Base-by-base conservation (phyloP, 345 rosid genomes). In the Corchorus capsularis region DNA sequence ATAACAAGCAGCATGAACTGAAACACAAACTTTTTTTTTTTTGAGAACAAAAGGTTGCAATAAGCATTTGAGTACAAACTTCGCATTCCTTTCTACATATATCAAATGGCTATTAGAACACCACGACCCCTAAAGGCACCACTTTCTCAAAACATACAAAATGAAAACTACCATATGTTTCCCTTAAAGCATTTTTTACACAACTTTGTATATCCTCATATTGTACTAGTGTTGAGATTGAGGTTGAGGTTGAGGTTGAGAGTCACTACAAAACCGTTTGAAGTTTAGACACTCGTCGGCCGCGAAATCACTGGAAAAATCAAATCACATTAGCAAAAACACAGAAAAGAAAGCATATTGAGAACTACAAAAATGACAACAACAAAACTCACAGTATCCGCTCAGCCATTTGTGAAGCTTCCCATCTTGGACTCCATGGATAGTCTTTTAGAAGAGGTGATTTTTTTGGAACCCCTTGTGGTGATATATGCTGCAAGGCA, bases 401-500 rank as follows among this genome's bases (percentile, higher is more conserved):
- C 79, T 93, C 99, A 17, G 92, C 97, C 99, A 91, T 94, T 75
- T 76, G 86, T 2, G 88, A 79, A 39, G 75, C 56, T 77, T 96
- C 97, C 99, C 99, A 96, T 82, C 98, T 90, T 22, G 99, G 99
- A 87, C 97, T 96, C 98, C 99, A 96, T 69, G 97, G 97, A 79
- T 86, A 96, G 43, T 92, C 97, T 0, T 85, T 39, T 49, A 89
- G 84, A 63, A 85, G 82, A 54, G 87, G 77, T 1, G 97, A 93
- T 86, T 90, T 90, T 59, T 86, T 78, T 1, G 94, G 95, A 22
- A 84, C 73, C 35, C 90, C 91, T 72, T 77, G 80, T 5, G 86
- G 43, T 76, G 91, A 88, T 74, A 87, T 84, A 83, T 93, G 97
- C 98, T 96, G 79, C 76, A 54, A 47, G 5, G 34, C 2, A 5